These are phyloP conservation scores for Erythrobasidium hasegawianum DNA, from an alignment of 1,284 basidiomycete genomes.

Conservation along the genomic window DNA sequence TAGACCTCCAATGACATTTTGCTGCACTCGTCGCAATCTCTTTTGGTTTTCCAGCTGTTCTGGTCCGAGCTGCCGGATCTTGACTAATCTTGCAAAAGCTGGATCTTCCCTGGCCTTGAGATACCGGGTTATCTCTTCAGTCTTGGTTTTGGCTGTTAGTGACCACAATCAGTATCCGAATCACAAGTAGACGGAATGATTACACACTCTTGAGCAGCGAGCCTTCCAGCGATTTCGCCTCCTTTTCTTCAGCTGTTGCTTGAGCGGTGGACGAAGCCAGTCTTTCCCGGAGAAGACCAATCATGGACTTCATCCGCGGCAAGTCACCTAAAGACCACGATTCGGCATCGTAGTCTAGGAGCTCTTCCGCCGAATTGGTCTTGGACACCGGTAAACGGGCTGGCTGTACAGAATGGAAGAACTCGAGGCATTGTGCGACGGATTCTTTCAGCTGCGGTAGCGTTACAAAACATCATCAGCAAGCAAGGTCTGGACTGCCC, in stretches of 20 bases:
- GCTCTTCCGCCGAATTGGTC: slow-evolving; percentile 8
- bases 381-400: slow-evolving; percentile 36
- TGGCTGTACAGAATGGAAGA: slow-evolving; percentile 41
- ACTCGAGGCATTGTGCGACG: slow-evolving; percentile 44
- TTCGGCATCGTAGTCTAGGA: slow-evolving; percentile 36
- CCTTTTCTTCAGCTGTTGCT: slow-evolving; percentile 47
- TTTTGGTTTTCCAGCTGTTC: slow-evolving; percentile 79
- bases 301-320: slow-evolving; percentile 42
- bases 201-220: slow-evolving; percentile 52
- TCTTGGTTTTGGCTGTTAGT: slow-evolving; percentile 67
- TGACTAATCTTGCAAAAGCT: slow-evolving; percentile 74
- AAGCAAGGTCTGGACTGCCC: not conserved
- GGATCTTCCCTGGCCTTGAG: slow-evolving; percentile 68
- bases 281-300: slow-evolving; percentile 42
- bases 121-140: slow-evolving; percentile 71
- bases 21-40: slow-evolving; percentile 59
- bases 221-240: slow-evolving; percentile 52
- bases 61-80: slow-evolving; percentile 73
- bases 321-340: slow-evolving; percentile 51
- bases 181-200: not conserved
- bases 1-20: slow-evolving; percentile 66
- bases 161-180: too few relatives aligned
- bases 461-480: not conserved
- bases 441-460: slow-evolving; percentile 47
- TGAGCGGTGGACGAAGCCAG: slow-evolving; percentile 44